phyloP scores from a whole-genome alignment of 148 eudicot genomes.

The Fallopia convolvulus region DNA sequence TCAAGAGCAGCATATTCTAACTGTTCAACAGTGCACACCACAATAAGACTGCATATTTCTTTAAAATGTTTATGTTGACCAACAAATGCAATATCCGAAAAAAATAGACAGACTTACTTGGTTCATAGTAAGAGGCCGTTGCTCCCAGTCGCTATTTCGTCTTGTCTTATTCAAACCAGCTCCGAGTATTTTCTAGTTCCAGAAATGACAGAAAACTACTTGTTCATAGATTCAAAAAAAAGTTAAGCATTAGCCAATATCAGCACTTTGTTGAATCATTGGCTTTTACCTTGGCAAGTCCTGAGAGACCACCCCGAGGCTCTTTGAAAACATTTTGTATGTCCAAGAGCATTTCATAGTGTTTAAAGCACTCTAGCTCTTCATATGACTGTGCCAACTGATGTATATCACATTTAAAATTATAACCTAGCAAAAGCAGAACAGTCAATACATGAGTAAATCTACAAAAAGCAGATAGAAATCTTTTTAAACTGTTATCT shows the following conservation, averaged over 20 bases:
- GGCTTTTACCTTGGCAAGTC: constrained; percentile 66
- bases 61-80: not conserved
- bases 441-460: constrained; percentile 3
- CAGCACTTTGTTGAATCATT: not conserved
- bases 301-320: constrained; percentile 77
- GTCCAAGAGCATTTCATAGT: constrained; percentile 88
- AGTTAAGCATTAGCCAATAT: not conserved
- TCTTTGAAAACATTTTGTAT: constrained; percentile 87
- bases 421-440: constrained; percentile 54
- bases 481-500: not conserved
- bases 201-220: constrained; percentile 11
- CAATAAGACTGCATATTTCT: not conserved
- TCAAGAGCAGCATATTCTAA: constrained; percentile 98
- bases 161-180: constrained; percentile 86
- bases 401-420: constrained; percentile 78
- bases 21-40: constrained; percentile 31
- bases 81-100: not conserved
- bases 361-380: constrained; percentile 67
- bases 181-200: constrained; percentile 74
- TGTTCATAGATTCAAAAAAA: constrained; percentile 2
- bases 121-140: constrained; percentile 69
- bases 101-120: constrained; percentile 40
- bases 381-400: constrained; percentile 71
- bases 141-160: constrained; percentile 96
- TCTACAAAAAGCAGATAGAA: not conserved